Evolutionary conservation across 805 yeast genomes (phyloP), one percentile per base, ranked within the genome.

Genomic region (Citeromyces nyonsensis): DNA sequence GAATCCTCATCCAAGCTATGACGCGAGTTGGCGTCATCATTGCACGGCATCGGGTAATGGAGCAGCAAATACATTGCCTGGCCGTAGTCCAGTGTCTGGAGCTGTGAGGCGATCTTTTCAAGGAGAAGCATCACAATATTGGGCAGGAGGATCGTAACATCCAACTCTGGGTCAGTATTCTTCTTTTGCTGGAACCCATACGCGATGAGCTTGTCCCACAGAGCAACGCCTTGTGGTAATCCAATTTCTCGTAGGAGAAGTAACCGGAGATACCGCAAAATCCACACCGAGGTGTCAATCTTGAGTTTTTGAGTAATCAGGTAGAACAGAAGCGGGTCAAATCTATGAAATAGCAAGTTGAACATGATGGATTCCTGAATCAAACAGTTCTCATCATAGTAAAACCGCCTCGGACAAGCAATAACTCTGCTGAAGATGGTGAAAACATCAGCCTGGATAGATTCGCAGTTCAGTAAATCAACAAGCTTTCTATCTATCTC

Each of bases 271-370:
- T 62, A 69, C 29, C 76, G 43, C n/a, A 69, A 62, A 15, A 67
- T 52, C 75, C 75, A 69, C 28, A 69, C 53, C 33, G 67, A 66
- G 3, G 69, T 57, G 37, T 69, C 73, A 4, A 69, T 44, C 36
- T 56, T 57, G 24, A 67, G 45, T 41, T 62, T 66, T 28, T 57
- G 59, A 25, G 58, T 51, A 30, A 67, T 45, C 33, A 56, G 56
- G 42, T 63, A 61, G 40, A 65, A 68, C 24, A 63, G 59, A 27
- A 63, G 48, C 38, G 62, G 66, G 43, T 69, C 76, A 4, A 63
- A 57, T 37, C 66, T 59, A 56, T 68, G 67, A 27, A 69, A 45
- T 35, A 57, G 53, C 15, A 56, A 45, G 37, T 68, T 66, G 45
- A 69, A 67, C 15, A 49, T 45, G 33, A 66, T 65, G n/a, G 69